Percentiles rank a stretch among this genome's conserved stretches.
Conservation (phyloP, 2,329 filamentous ascomycete species). For the Diaporthe caulivora region DNA sequence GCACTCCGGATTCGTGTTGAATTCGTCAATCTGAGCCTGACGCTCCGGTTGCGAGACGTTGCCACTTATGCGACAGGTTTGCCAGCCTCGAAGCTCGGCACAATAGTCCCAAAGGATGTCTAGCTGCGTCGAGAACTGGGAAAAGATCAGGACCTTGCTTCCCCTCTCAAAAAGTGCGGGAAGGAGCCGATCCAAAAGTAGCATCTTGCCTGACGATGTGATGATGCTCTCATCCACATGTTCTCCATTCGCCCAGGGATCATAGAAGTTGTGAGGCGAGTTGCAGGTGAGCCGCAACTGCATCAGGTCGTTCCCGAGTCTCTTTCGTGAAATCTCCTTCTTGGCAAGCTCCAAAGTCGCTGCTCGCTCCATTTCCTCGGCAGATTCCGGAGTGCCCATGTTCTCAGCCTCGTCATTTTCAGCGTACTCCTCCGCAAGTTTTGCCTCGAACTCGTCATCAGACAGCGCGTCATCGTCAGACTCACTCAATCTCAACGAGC, state of each 20-base stretch:
- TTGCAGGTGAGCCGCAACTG: conserved; percentile 94
- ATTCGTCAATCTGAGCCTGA: conserved; percentile 77
- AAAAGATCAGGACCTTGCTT: conserved; percentile 96
- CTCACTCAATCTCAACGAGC: conserved; percentile 67
- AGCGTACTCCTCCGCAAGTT: conserved; percentile 74
- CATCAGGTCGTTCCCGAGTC: conserved; percentile 91
- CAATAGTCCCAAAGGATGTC: conserved; percentile 93
- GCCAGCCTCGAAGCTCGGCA: conserved; percentile 80
- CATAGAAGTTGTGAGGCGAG: conserved; percentile 96
- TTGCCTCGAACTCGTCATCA: conserved; percentile 86
- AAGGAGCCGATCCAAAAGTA: conserved; percentile 88
- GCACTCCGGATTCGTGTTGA: conserved; percentile 74
- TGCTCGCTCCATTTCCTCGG: conserved; percentile 73
- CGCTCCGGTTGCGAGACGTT: conserved; percentile 81
- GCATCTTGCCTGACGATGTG: conserved; percentile 93
- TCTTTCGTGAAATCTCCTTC: conserved; percentile 89
- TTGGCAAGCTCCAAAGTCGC: conserved; percentile 83
- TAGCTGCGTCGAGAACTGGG: conserved; percentile 94
- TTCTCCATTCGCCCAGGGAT: conserved; percentile 77
- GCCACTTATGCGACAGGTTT: conserved; percentile 91
- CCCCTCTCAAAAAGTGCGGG: conserved; percentile 78
- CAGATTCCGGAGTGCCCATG: conserved; percentile 52
- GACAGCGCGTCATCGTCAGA: conserved; percentile 76
- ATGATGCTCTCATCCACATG: conserved; percentile 84
- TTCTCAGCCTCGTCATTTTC: conserved; percentile 53